These are phyloP conservation scores for Corymbia calophylla DNA, from an alignment of 441 rosid genomes.

Conservation along the genomic window DNA sequence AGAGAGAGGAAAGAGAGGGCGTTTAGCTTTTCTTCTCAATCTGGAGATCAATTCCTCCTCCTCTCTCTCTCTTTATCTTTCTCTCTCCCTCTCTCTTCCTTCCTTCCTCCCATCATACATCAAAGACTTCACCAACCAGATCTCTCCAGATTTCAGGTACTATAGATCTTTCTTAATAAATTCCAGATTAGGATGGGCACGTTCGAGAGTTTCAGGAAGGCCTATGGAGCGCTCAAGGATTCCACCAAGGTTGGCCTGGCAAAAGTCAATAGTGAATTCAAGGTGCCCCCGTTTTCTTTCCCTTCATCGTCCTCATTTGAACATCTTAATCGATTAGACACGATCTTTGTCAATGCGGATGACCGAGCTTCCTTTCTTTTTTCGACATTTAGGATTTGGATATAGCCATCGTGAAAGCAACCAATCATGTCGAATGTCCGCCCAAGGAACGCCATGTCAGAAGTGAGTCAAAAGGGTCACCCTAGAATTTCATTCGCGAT, in stretches of 20 bases:
- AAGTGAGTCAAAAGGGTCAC: slow-evolving; percentile 20
- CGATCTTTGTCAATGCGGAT: not conserved
- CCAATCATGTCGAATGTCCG: slow-evolving; percentile 72
- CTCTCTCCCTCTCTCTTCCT: not conserved
- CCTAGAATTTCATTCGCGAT: not conserved
- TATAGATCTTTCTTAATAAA: not conserved
- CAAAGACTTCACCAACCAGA: not conserved
- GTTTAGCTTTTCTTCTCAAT: not conserved
- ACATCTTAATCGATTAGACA: not conserved
- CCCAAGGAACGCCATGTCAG: slow-evolving; percentile 80
- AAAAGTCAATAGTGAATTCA: slow-evolving; percentile 74
- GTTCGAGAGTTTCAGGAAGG: slow-evolving; percentile 61
- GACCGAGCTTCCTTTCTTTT: not conserved
- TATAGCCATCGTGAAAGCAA: slow-evolving; percentile 73
- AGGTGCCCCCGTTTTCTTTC: slow-evolving; percentile 24
- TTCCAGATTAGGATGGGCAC: slow-evolving; percentile 37
- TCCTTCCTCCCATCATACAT: not conserved
- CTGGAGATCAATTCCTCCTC: not conserved
- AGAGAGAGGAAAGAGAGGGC: not conserved
- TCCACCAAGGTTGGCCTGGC: slow-evolving; percentile 80
- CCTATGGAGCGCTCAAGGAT: slow-evolving; percentile 81
- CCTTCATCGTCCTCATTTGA: not conserved
- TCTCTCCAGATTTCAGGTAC: not conserved
- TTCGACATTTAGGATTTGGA: slow-evolving; percentile 47
- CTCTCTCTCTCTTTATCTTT: not conserved